Evolutionary conservation across 805 yeast species (phyloP), one percentile per base, ranked within the genome.

Genomic region (Schizosaccharomyces japonicus): DNA sequence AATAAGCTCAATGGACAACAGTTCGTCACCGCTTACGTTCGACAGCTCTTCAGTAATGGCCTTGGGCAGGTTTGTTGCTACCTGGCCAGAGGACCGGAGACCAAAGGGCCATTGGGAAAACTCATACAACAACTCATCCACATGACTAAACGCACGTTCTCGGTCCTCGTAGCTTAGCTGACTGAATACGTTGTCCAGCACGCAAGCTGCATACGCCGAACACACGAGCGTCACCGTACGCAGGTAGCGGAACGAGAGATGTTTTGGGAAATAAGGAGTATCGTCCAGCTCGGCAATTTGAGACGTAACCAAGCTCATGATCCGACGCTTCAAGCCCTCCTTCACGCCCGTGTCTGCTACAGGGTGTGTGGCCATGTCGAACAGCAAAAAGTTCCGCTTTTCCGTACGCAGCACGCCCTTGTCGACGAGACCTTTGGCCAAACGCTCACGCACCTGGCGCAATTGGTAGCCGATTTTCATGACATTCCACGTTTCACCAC

Each of bases 281-380:
- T 50, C 47, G 32, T 75, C 67, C 28, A 77, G 57, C 50, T 68
- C 70, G 54, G 79, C 70, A 47, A 78, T 80, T 63, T 94, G 75
- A 31, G 78, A 67, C 5, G 82, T 75, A 55, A 90, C 67, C 46
- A 83, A 59, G 42, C 71, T 69, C 52, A 84, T 65, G 26, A 83
- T 73, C 56, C 95, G 72, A 50, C 75, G 69, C 49, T 76, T 75
- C 49, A 90, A 71, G 49, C 76, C 75, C 54, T 82, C 93, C 63
- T 90, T 90, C 46, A 93, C 76, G 53, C 75, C 66, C 40, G 78
- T 71, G 62, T 90, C 98, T 29, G 85, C 78, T 11, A 90, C 73
- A 5, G 98, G 98, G 63, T 92, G 98, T 6, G 98, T 90, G 28
- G 98, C 94, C 95, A 90, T 90, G 62, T 90, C 98, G 56, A 90